These are phyloP conservation scores for Xerocomus nothofagi DNA, from an alignment of 1,284 basidiomycete genomes.

Conservation along the genomic window DNA sequence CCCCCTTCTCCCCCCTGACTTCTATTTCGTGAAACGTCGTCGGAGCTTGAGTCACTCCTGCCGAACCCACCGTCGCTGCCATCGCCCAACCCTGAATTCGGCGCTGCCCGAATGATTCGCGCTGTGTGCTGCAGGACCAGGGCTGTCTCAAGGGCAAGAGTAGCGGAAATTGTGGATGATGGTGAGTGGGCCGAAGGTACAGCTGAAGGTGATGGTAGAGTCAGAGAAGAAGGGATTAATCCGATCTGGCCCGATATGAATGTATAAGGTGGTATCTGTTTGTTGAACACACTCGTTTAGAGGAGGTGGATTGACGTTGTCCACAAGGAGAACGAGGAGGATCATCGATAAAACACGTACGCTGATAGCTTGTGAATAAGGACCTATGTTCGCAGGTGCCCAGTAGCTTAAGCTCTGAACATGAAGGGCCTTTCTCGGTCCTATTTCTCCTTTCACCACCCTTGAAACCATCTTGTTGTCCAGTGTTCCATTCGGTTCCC, in stretches of 20 bases:
- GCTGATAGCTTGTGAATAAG: slow-evolving; percentile 91
- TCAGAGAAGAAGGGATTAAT: slow-evolving; percentile 73
- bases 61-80: slow-evolving; percentile 31
- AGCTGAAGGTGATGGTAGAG: slow-evolving; percentile 50
- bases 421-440: slow-evolving; percentile 72
- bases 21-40: neutral
- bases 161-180: slow-evolving; percentile 19
- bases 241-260: slow-evolving; percentile 97
- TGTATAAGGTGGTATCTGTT: slow-evolving; percentile 68
- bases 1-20: slow-evolving; percentile 49
- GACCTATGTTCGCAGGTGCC: slow-evolving; percentile 99
- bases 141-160: slow-evolving; percentile 65
- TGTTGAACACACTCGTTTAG: neutral
- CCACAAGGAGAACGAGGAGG: slow-evolving; percentile 2
- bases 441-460: slow-evolving; percentile 23
- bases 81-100: slow-evolving; percentile 25
- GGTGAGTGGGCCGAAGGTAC: neutral
- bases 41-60: slow-evolving; percentile 14
- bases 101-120: slow-evolving; percentile 57
- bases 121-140: slow-evolving; percentile 81
- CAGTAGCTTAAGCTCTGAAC: slow-evolving; percentile 97
- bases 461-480: slow-evolving; percentile 29
- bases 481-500: slow-evolving; percentile 35
- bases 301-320: slow-evolving; percentile 7
- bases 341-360: slow-evolving; percentile 44